phyloP scores from a whole-genome alignment of 768 basidiomycete species.

The Favolaschia claudopus region DNA sequence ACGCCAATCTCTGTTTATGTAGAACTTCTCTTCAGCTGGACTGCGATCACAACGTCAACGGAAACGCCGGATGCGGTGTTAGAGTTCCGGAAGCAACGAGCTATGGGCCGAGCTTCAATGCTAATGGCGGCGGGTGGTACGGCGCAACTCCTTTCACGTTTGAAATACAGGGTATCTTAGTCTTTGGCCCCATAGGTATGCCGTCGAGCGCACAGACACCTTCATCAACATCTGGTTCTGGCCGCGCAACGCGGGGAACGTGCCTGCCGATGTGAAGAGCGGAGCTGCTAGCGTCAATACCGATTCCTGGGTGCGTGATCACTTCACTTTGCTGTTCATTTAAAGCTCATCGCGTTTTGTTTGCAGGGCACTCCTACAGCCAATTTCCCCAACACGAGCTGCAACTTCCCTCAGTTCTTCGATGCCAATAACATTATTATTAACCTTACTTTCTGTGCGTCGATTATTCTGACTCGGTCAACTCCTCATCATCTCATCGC shows the following conservation, averaged over 20 bases:
- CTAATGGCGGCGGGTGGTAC: constrained; percentile 66
- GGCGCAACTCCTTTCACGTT: constrained; percentile 31
- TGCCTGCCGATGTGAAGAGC: constrained; percentile 56
- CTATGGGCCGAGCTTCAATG: constrained; percentile 67
- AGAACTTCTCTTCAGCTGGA: constrained; percentile 45
- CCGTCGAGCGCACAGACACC: constrained; percentile 61
- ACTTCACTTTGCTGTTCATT: not conserved
- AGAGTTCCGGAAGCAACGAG: constrained; percentile 44
- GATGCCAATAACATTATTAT: constrained; percentile 69
- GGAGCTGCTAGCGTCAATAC: constrained; percentile 53
- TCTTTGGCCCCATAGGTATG: constrained; percentile 58
- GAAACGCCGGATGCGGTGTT: constrained; percentile 61
- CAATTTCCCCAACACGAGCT: constrained; percentile 64
- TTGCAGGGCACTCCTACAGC: constrained; percentile 63
- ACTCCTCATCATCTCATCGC: not conserved
- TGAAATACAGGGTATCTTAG: not conserved
- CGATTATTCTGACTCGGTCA: too few relatives aligned
- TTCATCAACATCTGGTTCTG: constrained; percentile 81
- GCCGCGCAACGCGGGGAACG: constrained; percentile 55
- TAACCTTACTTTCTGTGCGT: constrained; percentile 55
- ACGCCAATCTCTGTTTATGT: too few relatives aligned
- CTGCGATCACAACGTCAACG: constrained; percentile 52
- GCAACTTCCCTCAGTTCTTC: constrained; percentile 65
- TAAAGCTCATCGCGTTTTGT: not conserved
- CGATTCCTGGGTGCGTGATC: constrained; percentile 57